These are phyloP conservation scores for Suillus spraguei DNA, from an alignment of 768 basidiomycete species.

Conservation along the genomic window DNA sequence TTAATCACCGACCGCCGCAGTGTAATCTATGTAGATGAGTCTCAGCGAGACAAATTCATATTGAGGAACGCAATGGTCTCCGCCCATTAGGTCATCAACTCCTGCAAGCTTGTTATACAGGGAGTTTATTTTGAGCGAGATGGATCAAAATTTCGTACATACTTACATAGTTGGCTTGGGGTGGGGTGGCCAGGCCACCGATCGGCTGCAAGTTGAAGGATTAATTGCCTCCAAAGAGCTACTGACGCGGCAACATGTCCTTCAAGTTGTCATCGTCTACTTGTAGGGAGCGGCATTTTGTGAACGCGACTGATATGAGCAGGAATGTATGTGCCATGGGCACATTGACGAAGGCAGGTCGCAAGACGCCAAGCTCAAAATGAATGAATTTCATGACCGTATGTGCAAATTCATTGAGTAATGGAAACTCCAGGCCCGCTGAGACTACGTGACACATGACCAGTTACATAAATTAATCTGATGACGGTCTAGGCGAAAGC, in stretches of 20 bases:
- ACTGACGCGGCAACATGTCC: background rate
- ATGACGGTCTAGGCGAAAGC: background rate
- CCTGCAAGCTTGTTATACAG: background rate
- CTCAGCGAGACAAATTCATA: conserved; percentile 1
- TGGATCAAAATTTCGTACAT: background rate
- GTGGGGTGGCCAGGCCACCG: background rate
- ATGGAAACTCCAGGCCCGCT: background rate
- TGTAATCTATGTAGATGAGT: background rate
- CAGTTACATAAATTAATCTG: background rate
- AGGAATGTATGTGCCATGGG: background rate
- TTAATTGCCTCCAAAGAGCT: no score
- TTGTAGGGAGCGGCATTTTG: background rate
- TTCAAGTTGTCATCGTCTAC: background rate
- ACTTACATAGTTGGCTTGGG: background rate
- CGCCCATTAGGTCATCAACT: background rate
- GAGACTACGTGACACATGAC: background rate
- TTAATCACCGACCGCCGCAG: background rate
- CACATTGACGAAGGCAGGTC: background rate
- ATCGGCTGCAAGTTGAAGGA: background rate
- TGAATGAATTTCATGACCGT: background rate
- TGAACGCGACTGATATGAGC: background rate
- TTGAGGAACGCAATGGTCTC: background rate
- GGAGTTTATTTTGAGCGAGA: background rate
- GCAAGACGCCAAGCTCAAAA: background rate
- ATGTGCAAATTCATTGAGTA: background rate